These are phyloP conservation scores for Vitis hybrid DNA, from an alignment of 177 flowering plant species.

Conservation along the genomic window DNA sequence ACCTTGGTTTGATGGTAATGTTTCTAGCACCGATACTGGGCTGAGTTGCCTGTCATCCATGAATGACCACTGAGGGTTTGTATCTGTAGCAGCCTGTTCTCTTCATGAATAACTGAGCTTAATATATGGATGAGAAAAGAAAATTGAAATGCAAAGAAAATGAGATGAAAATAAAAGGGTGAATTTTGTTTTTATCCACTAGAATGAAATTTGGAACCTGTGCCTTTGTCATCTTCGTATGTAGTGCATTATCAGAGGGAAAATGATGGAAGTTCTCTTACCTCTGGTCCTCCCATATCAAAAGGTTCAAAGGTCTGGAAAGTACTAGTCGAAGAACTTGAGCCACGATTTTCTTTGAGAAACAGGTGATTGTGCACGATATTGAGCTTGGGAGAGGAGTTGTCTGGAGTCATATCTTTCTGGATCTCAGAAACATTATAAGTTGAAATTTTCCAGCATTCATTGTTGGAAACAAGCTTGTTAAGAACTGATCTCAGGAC, in stretches of 20 bases:
- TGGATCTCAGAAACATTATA: neutral
- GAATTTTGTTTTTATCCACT: neutral
- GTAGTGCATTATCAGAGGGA: too few species aligned
- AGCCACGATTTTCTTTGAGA: neutral
- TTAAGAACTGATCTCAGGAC: neutral
- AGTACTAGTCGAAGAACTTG: neutral
- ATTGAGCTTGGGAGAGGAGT: neutral
- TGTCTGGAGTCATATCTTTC: neutral
- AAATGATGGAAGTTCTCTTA: slow-evolving; percentile 1
- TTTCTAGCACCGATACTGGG: neutral
- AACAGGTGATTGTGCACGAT: neutral
- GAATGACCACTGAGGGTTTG: neutral
- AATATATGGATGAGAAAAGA: too few species aligned
- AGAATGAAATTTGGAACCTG: neutral
- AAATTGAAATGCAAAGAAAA: neutral
- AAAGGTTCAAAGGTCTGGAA: neutral
- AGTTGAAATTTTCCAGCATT: neutral
- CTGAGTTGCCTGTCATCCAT: slow-evolving; percentile 4
- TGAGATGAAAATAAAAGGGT: neutral
- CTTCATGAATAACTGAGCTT: neutral
- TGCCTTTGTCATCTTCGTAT: too few species aligned
- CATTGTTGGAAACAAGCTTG: slow-evolving; percentile 6
- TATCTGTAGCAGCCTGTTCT: slow-evolving; percentile 9
- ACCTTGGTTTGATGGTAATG: neutral
- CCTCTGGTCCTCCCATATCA: slow-evolving; percentile 7